phyloP scores from a whole-genome alignment of 2,329 filamentous ascomycete genomes.

The Curvularia lunata region DNA sequence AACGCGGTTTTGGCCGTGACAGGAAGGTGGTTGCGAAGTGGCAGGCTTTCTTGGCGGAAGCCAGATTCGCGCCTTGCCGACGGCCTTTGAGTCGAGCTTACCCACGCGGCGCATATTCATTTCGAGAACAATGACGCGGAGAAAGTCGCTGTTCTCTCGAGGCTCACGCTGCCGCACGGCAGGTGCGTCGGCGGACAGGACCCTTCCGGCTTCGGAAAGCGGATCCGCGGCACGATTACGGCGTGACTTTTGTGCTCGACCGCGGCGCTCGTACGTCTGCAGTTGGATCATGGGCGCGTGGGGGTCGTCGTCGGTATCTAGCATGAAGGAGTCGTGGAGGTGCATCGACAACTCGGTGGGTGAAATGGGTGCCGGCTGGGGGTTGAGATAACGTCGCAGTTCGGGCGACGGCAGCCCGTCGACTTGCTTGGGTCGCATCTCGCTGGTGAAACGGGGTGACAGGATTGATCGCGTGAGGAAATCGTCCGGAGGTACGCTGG shows the following conservation, averaged over 20 bases:
- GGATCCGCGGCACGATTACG: conserved; percentile 43
- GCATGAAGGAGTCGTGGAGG: conserved; percentile 47
- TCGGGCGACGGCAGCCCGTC: conserved; percentile 62
- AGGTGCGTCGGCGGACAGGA: conserved; percentile 48
- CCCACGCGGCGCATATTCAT: conserved; percentile 71
- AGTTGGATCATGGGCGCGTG: conserved; percentile 66
- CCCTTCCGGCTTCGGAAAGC: conserved; percentile 53
- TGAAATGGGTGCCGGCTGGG: conserved; percentile 52
- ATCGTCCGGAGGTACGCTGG: conserved; percentile 62
- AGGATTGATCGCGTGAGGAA: conserved; percentile 66
- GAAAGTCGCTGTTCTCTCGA: conserved; percentile 68
- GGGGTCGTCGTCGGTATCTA: conserved; percentile 44
- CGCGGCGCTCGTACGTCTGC: conserved; percentile 63
- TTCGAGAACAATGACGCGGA: conserved; percentile 68
- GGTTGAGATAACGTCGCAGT: conserved; percentile 67
- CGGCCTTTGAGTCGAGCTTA: conserved; percentile 63
- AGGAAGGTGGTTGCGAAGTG: conserved; percentile 34
- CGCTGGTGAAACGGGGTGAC: conserved; percentile 64
- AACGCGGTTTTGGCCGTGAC: conserved; percentile 36
- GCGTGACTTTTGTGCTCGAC: conserved; percentile 37
- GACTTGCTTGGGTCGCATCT: conserved; percentile 64
- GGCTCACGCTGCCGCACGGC: conserved; percentile 65
- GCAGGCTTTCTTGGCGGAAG: conserved; percentile 61
- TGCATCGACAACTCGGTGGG: conserved; percentile 49
- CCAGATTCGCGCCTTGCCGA: conserved; percentile 65